A percentile compares a stretch with the other conserved stretches of the same genome.
Evolutionary conservation across 1,139 yeast species (phyloP).

Genomic region (Blastobotrys raffinosifermentans): DNA sequence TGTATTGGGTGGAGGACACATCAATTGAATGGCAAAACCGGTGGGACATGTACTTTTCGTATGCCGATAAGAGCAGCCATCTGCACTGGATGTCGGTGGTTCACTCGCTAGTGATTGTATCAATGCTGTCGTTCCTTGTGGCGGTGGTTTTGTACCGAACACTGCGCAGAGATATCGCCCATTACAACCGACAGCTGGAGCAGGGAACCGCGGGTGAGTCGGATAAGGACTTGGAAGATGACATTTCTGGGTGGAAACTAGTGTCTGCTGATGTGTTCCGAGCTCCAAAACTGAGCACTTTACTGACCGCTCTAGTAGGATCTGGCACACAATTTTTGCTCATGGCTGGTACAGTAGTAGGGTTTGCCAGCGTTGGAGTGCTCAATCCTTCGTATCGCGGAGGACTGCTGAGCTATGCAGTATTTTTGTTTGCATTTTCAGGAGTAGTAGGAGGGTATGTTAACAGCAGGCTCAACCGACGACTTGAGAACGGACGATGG

Average conservation of each 20-base stretch:
- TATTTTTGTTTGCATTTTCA: constrained; percentile 57
- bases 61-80: constrained; percentile 44
- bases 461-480: constrained; percentile 56
- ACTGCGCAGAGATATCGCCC: constrained; percentile 40
- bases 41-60: constrained; percentile 67
- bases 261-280: constrained; percentile 50
- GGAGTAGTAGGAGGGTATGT: constrained; percentile 70
- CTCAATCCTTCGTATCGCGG: constrained; percentile 59
- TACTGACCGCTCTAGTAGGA: constrained; percentile 56
- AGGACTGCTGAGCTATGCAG: constrained; percentile 55
- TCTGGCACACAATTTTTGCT: constrained; percentile 69
- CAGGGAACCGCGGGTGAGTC: constrained; percentile 12
- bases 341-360: constrained; percentile 55
- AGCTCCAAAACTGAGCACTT: constrained; percentile 43
- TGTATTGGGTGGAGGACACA: constrained; percentile 82
- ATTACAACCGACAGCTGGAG: constrained; percentile 26
- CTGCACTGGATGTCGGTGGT: constrained; percentile 70
- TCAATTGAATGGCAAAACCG: constrained; percentile 61
- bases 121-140: constrained; percentile 53
- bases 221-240: constrained; percentile 28
- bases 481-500: constrained; percentile 39
- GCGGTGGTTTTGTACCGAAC: constrained; percentile 57
- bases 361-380: constrained; percentile 53
- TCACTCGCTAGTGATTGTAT: constrained; percentile 57
- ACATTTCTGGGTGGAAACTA: constrained; percentile 48